phyloP scores from a whole-genome alignment of 176 grass and related monocot genomes.

The Oryza longistaminata region DNA sequence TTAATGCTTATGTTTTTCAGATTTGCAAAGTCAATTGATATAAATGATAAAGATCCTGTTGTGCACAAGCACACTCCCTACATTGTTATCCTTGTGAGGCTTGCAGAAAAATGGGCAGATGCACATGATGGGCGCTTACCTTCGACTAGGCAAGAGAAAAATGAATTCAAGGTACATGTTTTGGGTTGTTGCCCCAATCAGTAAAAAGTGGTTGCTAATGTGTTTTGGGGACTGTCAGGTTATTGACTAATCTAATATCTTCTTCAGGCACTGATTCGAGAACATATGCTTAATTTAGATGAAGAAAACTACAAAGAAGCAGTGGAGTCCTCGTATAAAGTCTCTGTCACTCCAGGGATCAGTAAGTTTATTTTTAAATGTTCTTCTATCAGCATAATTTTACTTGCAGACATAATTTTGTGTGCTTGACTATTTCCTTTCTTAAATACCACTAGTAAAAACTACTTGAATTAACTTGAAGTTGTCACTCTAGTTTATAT shows the following conservation, averaged over 20 bases:
- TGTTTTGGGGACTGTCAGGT: constrained; percentile 13
- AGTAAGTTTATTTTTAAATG: constrained; percentile 59
- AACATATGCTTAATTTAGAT: constrained; percentile 85
- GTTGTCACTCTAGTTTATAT: not conserved
- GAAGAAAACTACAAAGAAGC: constrained; percentile 99
- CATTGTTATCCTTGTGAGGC: constrained; percentile 74
- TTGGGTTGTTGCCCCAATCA: constrained; percentile 1
- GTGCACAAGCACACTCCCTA: constrained; percentile 98
- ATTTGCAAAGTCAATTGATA: constrained; percentile 77
- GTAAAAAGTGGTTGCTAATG: not conserved
- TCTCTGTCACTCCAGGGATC: constrained; percentile 71
- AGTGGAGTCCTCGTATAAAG: constrained; percentile 90
- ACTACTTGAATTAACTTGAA: constrained; percentile 3
- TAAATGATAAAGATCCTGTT: constrained; percentile 77
- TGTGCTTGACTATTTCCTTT: not conserved
- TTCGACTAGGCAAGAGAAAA: constrained; percentile 95
- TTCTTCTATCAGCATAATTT: constrained; percentile 8
- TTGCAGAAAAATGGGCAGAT: constrained; percentile 88
- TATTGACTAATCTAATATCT: constrained; percentile 38
- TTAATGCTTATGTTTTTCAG: constrained; percentile 47
- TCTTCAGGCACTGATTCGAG: constrained; percentile 80
- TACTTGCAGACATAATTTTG: not conserved
- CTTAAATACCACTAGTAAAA: not conserved
- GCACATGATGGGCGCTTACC: constrained; percentile 71
- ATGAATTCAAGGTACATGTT: constrained; percentile 79